These are phyloP conservation scores for Umbilicaria muhlenbergii DNA, from an alignment of 495 filamentous ascomycete genomes.

Conservation along the genomic window DNA sequence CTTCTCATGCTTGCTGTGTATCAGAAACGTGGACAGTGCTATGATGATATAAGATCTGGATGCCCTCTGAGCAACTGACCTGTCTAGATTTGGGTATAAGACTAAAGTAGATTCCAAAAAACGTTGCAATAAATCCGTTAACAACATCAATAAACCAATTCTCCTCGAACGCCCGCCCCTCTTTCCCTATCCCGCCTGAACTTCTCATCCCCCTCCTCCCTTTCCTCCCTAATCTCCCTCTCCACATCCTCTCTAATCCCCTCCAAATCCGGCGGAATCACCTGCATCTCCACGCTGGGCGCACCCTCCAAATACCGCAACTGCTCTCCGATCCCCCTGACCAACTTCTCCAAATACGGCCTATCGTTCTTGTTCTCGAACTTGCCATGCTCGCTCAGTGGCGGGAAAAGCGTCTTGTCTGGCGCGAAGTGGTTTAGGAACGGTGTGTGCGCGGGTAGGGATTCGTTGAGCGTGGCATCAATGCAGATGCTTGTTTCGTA, in stretches of 20 bases:
- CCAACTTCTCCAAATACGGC: slow-evolving; percentile 58
- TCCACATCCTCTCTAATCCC: slow-evolving; percentile 67
- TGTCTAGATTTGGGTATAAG: too few species aligned
- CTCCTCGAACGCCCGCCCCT: slow-evolving; percentile 24
- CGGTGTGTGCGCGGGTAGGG: slow-evolving; percentile 54
- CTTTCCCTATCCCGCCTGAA: slow-evolving; percentile 31
- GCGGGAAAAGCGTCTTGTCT: slow-evolving; percentile 60
- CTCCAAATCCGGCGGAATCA: slow-evolving; percentile 64
- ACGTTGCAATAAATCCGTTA: too few species aligned
- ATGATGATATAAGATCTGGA: too few species aligned
- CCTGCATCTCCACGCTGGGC: slow-evolving; percentile 73
- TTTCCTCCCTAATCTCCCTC: slow-evolving; percentile 56
- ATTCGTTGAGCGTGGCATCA: slow-evolving; percentile 59
- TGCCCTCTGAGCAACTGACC: too few species aligned
- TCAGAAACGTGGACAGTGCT: too few species aligned
- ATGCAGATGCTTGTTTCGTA: slow-evolving; percentile 89
- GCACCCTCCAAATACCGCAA: slow-evolving; percentile 69
- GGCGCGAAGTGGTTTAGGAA: slow-evolving; percentile 75
- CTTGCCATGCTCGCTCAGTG: slow-evolving; percentile 48
- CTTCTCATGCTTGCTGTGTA: too few species aligned
- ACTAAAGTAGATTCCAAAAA: too few species aligned
- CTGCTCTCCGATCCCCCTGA: slow-evolving; percentile 66
- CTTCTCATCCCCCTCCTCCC: slow-evolving; percentile 40
- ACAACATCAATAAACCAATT: slow-evolving; percentile 22
- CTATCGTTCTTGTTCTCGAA: slow-evolving; percentile 67